A percentile compares a stretch with the other conserved stretches of the same genome.
Evolutionary conservation across 805 yeast species (phyloP).

Genomic region (Teunomyces cretensis): DNA sequence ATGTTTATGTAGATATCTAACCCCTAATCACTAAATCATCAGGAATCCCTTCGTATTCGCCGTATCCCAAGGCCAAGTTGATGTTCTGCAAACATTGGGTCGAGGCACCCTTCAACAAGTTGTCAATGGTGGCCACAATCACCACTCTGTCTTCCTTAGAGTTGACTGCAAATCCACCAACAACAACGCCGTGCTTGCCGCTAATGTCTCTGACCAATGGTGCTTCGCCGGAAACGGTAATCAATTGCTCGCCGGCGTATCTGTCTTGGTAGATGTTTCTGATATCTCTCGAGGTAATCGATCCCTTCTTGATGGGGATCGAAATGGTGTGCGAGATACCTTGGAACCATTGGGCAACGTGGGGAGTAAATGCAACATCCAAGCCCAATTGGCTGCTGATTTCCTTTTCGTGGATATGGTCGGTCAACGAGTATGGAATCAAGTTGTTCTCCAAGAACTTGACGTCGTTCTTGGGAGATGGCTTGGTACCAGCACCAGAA

Average conservation of each 20-base stretch:
- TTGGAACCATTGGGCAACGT: conserved; percentile 99
- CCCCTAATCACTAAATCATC: conserved; percentile 57
- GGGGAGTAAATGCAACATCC: conserved; percentile 89
- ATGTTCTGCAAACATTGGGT: conserved; percentile 97
- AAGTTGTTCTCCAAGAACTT: conserved; percentile 73
- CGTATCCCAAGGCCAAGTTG: conserved; percentile 84
- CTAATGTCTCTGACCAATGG: conserved; percentile 89
- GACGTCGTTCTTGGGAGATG: conserved; percentile 91
- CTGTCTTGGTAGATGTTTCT: conserved; percentile 84
- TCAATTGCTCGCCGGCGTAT: conserved; percentile 82
- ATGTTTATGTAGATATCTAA: conserved; percentile 10
- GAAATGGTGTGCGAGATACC: conserved; percentile 93
- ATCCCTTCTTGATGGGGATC: conserved; percentile 71
- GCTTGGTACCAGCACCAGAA: conserved; percentile 99
- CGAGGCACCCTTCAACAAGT: conserved; percentile 95
- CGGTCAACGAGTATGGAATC: conserved; percentile 93
- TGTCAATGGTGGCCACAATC: conserved; percentile 92
- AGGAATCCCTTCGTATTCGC: conserved; percentile 95
- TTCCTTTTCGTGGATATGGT: conserved; percentile 95
- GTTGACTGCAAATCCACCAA: conserved; percentile 95
- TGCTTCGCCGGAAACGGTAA: conserved; percentile 85
- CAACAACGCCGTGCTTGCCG: conserved; percentile 91
- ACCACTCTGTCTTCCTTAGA: conserved; percentile 88
- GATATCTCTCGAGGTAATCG: conserved; percentile 76
- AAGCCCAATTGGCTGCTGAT: conserved; percentile 77